These are phyloP conservation scores for Aureobasidium zeae DNA, from an alignment of 2,329 filamentous ascomycete genomes.

Conservation along the genomic window DNA sequence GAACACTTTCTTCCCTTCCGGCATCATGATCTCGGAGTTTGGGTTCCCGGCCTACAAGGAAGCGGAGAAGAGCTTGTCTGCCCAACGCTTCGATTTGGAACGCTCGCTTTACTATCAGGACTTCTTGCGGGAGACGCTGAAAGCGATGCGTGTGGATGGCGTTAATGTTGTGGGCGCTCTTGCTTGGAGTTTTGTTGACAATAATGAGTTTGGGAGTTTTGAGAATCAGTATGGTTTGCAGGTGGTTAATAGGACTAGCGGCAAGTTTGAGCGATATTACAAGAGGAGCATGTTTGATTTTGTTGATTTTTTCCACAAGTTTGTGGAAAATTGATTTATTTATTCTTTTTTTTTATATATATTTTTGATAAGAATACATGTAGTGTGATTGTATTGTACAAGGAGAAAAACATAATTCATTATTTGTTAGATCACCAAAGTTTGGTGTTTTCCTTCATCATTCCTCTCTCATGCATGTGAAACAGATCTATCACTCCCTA, in stretches of 20 bases:
- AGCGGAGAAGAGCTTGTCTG: constrained; percentile 34
- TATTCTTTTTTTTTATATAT: too few relatives aligned
- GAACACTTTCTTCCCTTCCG: constrained; percentile 45
- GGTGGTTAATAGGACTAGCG: constrained; percentile 31
- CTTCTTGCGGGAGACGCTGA: constrained; percentile 30
- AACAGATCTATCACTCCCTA: too few relatives aligned
- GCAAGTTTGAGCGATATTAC: constrained; percentile 25
- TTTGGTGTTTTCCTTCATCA: too few relatives aligned
- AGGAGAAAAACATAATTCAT: too few relatives aligned
- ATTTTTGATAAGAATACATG: too few relatives aligned
- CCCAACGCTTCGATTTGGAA: constrained; percentile 46
- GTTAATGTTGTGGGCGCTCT: constrained; percentile 28
- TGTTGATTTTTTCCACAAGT: constrained; percentile 24
- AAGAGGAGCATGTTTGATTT: constrained; percentile 31
- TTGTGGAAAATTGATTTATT: too few relatives aligned
- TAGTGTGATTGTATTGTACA: too few relatives aligned
- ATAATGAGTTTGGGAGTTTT: constrained; percentile 41
- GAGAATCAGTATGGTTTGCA: constrained; percentile 47
- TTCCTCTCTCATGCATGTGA: too few relatives aligned
- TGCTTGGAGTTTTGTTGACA: constrained; percentile 29
- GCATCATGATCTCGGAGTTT: constrained; percentile 32
- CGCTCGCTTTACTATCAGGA: constrained; percentile 47
- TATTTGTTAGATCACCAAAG: too few relatives aligned
- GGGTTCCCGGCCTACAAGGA: constrained; percentile 38
- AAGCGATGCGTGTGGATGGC: constrained; percentile 25